Percentiles rank a stretch among this genome's conserved stretches.
phyloP scores from a whole-genome alignment of 805 yeast species.

The Spathaspora passalidarum region DNA sequence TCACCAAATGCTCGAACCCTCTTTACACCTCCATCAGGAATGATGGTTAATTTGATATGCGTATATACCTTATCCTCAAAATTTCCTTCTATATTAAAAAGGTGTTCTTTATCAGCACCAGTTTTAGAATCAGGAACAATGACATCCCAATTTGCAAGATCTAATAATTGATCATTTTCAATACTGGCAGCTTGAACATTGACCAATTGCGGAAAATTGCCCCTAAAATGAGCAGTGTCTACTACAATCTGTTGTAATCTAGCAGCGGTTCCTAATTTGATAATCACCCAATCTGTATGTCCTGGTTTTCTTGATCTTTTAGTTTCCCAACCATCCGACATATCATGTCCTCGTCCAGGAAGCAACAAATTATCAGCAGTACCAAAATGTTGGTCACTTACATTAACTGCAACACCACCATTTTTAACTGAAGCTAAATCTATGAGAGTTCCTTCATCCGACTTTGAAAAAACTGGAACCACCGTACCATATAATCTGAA shows the following conservation, averaged over 20 bases:
- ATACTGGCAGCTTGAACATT: slow-evolving; percentile 59
- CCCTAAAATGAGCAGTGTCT: slow-evolving; percentile 93
- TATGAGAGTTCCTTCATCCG: slow-evolving; percentile 36
- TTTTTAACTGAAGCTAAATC: slow-evolving; percentile 80
- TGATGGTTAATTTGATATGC: slow-evolving; percentile 76
- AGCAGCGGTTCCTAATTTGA: slow-evolving; percentile 69
- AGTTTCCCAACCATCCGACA: slow-evolving; percentile 99
- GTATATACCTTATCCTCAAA: slow-evolving; percentile 37
- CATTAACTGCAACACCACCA: slow-evolving; percentile 85
- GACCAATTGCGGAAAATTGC: slow-evolving; percentile 87
- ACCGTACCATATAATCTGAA: slow-evolving; percentile 87
- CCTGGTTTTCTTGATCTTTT: slow-evolving; percentile 78
- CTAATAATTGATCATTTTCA: slow-evolving; percentile 21
- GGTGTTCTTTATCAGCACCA: slow-evolving; percentile 81
- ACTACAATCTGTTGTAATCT: slow-evolving; percentile 59
- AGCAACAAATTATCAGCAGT: slow-evolving; percentile 83
- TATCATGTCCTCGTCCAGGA: slow-evolving; percentile 94
- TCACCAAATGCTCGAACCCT: slow-evolving; percentile 81
- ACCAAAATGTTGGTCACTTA: slow-evolving; percentile 93
- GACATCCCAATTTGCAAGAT: slow-evolving; percentile 53
- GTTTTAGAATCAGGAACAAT: slow-evolving; percentile 71
- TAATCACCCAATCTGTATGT: slow-evolving; percentile 89
- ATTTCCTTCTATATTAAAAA: slow-evolving; percentile 32
- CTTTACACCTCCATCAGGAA: slow-evolving; percentile 97
- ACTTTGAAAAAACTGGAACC: slow-evolving; percentile 57